These are phyloP conservation scores for Cryptococcus sp. DNA, from an alignment of 1,284 basidiomycete genomes.

Conservation along the genomic window DNA sequence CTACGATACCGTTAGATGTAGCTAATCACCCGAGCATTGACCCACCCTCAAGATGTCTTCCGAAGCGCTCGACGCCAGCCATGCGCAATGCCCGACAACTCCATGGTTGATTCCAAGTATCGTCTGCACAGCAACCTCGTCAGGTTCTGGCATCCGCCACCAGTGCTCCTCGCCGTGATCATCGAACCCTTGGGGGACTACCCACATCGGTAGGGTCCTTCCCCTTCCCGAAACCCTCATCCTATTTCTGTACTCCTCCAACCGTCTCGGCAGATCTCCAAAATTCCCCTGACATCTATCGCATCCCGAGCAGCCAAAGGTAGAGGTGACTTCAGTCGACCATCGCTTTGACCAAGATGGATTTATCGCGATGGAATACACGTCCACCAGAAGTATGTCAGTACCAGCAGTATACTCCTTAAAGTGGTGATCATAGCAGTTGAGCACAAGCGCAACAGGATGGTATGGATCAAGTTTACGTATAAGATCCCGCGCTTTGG, in stretches of 20 bases:
- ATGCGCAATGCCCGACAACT: constrained; percentile 9
- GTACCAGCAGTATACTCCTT: constrained; percentile 9
- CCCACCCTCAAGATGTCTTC: constrained; percentile 9
- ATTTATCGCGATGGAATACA: constrained; percentile 16
- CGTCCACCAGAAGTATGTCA: constrained; percentile 17
- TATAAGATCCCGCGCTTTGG: constrained; percentile 6
- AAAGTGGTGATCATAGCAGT: constrained; percentile 16
- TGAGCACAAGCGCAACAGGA: constrained; percentile 14
- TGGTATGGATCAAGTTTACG: constrained; percentile 12
- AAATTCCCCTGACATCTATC: constrained; percentile 15
- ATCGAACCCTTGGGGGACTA: constrained; percentile 16
- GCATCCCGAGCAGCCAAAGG: constrained; percentile 16
- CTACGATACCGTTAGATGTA: neutral
- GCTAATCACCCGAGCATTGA: neutral
- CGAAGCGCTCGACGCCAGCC: constrained; percentile 3
- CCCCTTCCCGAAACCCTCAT: neutral
- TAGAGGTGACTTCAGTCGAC: constrained; percentile 7
- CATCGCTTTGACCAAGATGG: constrained; percentile 12
- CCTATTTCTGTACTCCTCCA: neutral
- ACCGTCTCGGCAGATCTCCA: constrained; percentile 3
- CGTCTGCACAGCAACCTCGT: constrained; percentile 6
- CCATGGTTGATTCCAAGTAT: constrained; percentile 12
- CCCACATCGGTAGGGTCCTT: constrained; percentile 10
- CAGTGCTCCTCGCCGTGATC: constrained; percentile 17
- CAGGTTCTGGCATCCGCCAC: constrained; percentile 16